Evolutionary conservation across 2,329 filamentous ascomycete genomes (phyloP).

Genomic region (Diaporthe sp.): DNA sequence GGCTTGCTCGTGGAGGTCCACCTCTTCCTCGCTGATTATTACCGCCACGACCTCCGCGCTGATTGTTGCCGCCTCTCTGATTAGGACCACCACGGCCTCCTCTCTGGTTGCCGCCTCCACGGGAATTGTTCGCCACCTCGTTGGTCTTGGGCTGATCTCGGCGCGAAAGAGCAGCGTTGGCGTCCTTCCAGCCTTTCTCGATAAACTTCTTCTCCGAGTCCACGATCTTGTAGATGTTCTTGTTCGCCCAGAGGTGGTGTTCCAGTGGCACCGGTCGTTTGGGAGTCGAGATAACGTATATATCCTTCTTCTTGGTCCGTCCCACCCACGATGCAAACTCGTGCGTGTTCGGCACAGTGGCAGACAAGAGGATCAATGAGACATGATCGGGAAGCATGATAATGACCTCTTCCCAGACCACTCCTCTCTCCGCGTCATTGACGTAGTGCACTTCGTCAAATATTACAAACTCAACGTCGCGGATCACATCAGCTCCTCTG

Average conservation of each 20-base stretch:
- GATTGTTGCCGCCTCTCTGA: constrained; percentile 61
- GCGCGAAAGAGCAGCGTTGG: constrained; percentile 84
- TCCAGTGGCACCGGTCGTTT: constrained; percentile 96
- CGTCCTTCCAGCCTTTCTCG: constrained; percentile 94
- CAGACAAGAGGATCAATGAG: constrained; percentile 92
- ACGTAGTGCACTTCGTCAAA: constrained; percentile 99
- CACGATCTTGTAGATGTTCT: constrained; percentile 94
- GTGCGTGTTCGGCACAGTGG: constrained; percentile 96
- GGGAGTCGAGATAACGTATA: constrained; percentile 97
- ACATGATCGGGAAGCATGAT: constrained; percentile 99
- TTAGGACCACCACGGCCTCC: constrained; percentile 62
- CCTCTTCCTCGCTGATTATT: constrained; percentile 69
- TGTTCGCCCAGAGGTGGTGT: constrained; percentile 96
- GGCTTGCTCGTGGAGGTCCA: constrained; percentile 70
- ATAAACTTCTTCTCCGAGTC: constrained; percentile 92
- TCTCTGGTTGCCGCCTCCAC: constrained; percentile 63
- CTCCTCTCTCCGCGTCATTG: constrained; percentile 93
- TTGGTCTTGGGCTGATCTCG: constrained; percentile 79
- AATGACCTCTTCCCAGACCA: constrained; percentile 99
- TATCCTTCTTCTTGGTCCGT: constrained; percentile 97
- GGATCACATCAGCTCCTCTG: constrained; percentile 92
- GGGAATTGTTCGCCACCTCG: constrained; percentile 51
- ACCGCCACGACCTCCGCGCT: constrained; percentile 61
- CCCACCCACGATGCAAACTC: constrained; percentile 99
- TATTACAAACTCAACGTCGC: constrained; percentile 98